Evolutionary conservation across 306 rosid genomes (phyloP), one percentile per base, ranked within the genome.

Genomic region (Argentina anserina): DNA sequence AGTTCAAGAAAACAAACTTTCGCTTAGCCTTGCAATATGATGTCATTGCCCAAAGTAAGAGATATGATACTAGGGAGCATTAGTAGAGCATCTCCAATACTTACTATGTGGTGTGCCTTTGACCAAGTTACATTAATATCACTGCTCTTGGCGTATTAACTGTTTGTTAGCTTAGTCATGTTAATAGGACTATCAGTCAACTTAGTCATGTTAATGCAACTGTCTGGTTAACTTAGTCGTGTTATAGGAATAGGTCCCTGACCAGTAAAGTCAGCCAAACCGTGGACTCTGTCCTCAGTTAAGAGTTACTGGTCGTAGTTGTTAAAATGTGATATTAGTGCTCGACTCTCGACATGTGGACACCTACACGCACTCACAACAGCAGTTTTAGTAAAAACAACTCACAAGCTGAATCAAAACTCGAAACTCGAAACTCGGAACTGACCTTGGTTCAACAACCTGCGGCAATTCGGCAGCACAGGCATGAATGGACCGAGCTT

Each of bases 371-470:
- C 56, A 56, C 26, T 13, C 10, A 3, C 58, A 43, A 37, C 76
- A 63, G 68, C 76, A 75, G 74, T 75, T 75, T 56, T 67, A 65
- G 52, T 25, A 52, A 41, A 2, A 33, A 28, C 13, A 61, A 72
- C 26, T 26, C 37, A 37, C 17, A 56, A 56, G 41, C 53, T 55
- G 40, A 39, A 70, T 40, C 20, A 41, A 9, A 20, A 78, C 64
- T 65, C n/a, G n/a, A n/a, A n/a, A n/a, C n/a, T n/a, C n/a, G n/a
- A n/a, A n/a, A n/a, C n/a, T 74, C 4, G 31, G 78, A 86, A 58
- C 90, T 81, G 68, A 94, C 99, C 99, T 87, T 91, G 95, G 96
- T 80, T 94, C 75, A 95, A 61, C 84, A 95, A 85, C 78, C 94
- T 84, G 75, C 53, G 84, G 76, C 86, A 53, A 53, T 80, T 49